Base-by-base conservation (phyloP, 192 early-diverging fungal species). In the Haplosporangium gracile region DNA sequence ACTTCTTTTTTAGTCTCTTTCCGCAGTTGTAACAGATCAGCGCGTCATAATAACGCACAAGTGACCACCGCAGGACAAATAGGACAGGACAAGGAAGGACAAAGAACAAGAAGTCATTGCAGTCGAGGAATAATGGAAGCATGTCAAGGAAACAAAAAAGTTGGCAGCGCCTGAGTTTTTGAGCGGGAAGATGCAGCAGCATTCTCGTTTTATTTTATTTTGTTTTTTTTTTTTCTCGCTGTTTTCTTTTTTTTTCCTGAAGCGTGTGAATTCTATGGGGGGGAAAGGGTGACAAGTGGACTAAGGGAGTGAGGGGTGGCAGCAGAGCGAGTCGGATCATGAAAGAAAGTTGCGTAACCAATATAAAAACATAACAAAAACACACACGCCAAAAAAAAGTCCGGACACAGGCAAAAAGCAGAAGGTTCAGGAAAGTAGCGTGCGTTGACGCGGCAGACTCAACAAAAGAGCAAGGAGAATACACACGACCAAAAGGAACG, bases 201-300 rank as follows among this genome's bases (percentile, higher is more conserved):
- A 26, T n/a, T 32, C 24, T 29, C 24, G 0, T n/a, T 55, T 38
- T 74, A 16, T 74, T 22, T 70, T 70, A 22, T 34, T 29, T 69
- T 69, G 2, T 38, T 32, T 65, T 43, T 6, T 69, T 60, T 32
- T 76, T 68, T 68, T 42, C 45, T 45, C 15, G 43, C 43, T 45
- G 43, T 65, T 45, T 18, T 77, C 38, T 18, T 76, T 76, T 45
- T 26, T 43, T 40, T 38, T 65, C 18, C 18, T 10, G 34, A 15
- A 29, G 65, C 78, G 78, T 80, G 78, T 73, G 78, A 80, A 80
- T 73, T 73, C 40, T 80, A 42, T 38, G 40, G 32, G 69, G 24
- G 69, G 24, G 8, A 65, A 1, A 15, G 60, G 26, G 7, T 7
- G 29, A 32, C 60, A 11, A 29, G 60, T 63, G 57, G n/a, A 63